phyloP scores from a whole-genome alignment of 2,329 filamentous ascomycete genomes.

The Juglanconis sp. region DNA sequence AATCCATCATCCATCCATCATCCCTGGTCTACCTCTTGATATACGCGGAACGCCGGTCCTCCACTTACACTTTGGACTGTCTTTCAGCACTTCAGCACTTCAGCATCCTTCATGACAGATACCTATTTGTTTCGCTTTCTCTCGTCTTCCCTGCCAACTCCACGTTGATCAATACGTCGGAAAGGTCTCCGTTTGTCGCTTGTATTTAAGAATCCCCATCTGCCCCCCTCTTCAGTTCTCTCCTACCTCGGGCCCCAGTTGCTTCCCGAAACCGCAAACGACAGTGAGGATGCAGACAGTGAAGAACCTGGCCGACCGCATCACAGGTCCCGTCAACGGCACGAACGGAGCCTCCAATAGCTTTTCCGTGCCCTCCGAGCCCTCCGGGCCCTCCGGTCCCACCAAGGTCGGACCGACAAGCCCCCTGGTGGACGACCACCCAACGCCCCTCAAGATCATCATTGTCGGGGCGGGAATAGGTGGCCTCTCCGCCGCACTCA shows the following conservation, averaged over 20 bases:
- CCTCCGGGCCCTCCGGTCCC: not conserved
- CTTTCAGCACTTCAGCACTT: no score
- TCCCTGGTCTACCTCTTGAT: no score
- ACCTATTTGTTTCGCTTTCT: no score
- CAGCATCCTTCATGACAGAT: no score
- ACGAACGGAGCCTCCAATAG: not conserved
- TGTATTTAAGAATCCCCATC: not conserved
- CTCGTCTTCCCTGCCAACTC: no score
- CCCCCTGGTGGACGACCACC: constrained; percentile 13
- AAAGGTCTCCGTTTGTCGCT: no score
- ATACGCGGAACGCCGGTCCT: no score
- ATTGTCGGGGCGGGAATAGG: constrained; percentile 47
- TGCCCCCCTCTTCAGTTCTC: not conserved
- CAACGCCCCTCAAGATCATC: constrained; percentile 20
- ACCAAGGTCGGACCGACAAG: constrained; percentile 12
- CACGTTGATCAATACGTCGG: no score
- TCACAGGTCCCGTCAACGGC: not conserved
- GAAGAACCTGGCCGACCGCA: not conserved
- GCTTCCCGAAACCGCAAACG: not conserved
- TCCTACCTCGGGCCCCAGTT: not conserved
- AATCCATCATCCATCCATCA: no score
- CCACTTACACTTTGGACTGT: no score
- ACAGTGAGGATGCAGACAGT: not conserved
- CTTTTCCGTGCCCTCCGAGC: not conserved
- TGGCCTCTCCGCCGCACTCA: constrained; percentile 50